These are phyloP conservation scores for Fusarium sororula DNA, from an alignment of 2,329 filamentous ascomycete species.

Conservation along the genomic window DNA sequence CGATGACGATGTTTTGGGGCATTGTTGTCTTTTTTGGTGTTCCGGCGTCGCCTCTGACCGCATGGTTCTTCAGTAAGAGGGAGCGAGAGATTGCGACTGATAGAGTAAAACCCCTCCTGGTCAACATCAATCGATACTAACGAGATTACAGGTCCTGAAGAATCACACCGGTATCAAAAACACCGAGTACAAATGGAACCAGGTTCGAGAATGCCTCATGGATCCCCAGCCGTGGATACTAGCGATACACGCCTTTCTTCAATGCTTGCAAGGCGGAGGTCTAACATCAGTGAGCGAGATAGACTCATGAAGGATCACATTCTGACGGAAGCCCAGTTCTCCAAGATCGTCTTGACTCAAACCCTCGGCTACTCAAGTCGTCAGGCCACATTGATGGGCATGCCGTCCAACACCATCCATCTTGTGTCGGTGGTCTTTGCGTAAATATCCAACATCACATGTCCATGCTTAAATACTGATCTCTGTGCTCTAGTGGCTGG, in stretches of 20 bases:
- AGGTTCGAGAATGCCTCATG: not conserved
- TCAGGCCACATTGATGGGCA: not conserved
- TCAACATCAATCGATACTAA: too few species aligned
- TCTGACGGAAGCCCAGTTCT: rapidly evolving
- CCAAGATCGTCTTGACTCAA: not conserved
- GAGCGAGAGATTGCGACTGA: rapidly evolving
- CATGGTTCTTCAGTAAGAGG: not conserved
- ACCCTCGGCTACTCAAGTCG: not conserved
- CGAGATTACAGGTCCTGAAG: not conserved
- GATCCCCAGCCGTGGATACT: not conserved
- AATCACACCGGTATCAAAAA: not conserved
- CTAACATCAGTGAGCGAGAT: not conserved
- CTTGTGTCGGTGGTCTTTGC: not conserved
- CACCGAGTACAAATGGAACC: not conserved
- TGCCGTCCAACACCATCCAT: not conserved
- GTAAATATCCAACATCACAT: rapidly evolving
- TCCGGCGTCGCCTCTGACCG: rapidly evolving
- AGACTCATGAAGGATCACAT: too few species aligned
- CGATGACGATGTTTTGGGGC: not conserved
- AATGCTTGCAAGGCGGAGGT: rapidly evolving
- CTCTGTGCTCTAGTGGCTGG: not conserved
- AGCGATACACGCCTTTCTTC: not conserved
- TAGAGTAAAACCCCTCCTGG: too few species aligned
- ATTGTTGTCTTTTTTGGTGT: not conserved
- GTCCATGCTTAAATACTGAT: rapidly evolving